A percentile compares a stretch with the other conserved stretches of the same genome.
Conservation (phyloP, 2,329 filamentous ascomycete genomes). For the Thelonectria blattea region DNA sequence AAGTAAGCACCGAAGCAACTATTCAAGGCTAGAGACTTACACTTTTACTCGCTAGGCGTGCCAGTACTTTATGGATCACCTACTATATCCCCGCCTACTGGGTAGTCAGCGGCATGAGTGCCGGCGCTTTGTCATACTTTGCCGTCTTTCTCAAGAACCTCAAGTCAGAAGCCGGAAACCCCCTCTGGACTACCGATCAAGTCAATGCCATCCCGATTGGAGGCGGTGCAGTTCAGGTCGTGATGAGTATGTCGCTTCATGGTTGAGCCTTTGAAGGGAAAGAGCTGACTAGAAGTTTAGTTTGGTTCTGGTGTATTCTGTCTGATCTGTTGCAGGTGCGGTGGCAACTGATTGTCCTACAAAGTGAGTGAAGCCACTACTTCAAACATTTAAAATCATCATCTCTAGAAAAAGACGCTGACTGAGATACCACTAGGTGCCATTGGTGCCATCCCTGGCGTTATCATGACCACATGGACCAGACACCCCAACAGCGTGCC, state of each 20-base stretch:
- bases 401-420: neutral
- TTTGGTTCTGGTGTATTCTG: constrained; percentile 60
- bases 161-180: constrained; percentile 31
- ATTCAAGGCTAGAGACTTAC: neutral
- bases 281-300: constrained; percentile 32
- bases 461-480: constrained; percentile 62
- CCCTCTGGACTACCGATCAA: constrained; percentile 43
- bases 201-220: constrained; percentile 59
- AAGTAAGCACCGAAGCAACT: constrained; percentile 20
- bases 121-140: constrained; percentile 38
- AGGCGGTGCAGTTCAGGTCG: constrained; percentile 46
- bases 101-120: constrained; percentile 21
- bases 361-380: constrained; percentile 39
- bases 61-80: constrained; percentile 40
- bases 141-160: constrained; percentile 41
- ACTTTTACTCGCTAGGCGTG: constrained; percentile 10
- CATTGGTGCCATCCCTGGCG: constrained; percentile 54
- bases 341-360: constrained; percentile 56
- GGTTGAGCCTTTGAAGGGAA: neutral
- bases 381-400: too few relatives aligned
- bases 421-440: constrained; percentile 31
- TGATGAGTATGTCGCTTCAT: constrained; percentile 41
- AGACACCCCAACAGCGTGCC: constrained; percentile 49
- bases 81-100: constrained; percentile 32
- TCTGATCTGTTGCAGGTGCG: constrained; percentile 56